Percentiles rank a stretch among this genome's conserved stretches.
These are phyloP conservation scores for Penicillium nucicola DNA, from an alignment of 495 filamentous ascomycete species.

Conservation along the genomic window DNA sequence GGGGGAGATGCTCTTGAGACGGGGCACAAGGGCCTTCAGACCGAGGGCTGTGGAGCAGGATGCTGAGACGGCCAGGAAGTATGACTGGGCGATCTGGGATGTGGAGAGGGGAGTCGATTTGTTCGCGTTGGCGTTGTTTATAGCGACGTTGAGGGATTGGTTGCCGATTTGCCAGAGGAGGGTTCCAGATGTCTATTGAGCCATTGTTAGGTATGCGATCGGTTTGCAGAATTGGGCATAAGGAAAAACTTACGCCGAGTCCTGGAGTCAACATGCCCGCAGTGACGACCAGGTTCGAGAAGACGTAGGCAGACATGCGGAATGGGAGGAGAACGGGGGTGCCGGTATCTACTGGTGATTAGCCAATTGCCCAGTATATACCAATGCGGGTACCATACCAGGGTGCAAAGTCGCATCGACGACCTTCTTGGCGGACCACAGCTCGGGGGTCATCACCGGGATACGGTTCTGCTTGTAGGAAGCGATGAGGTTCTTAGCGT, in stretches of 20 bases:
- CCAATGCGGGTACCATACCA: slow-evolving; percentile 46
- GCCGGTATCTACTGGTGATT: slow-evolving; percentile 67
- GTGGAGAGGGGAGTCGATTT: slow-evolving; percentile 84
- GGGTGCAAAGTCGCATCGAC: slow-evolving; percentile 95
- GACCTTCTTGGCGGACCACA: slow-evolving; percentile 96
- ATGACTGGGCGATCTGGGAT: slow-evolving; percentile 79
- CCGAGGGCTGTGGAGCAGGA: slow-evolving; percentile 91
- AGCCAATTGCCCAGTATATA: slow-evolving; percentile 4
- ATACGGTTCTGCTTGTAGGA: slow-evolving; percentile 79
- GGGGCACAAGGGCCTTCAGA: slow-evolving; percentile 84
- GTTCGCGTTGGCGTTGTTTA: slow-evolving; percentile 96
- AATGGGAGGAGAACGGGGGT: slow-evolving; percentile 90
- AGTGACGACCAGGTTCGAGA: slow-evolving; percentile 94
- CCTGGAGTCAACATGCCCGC: slow-evolving; percentile 95
- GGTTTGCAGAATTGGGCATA: not conserved
- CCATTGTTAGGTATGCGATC: not conserved
- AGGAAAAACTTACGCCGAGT: slow-evolving; percentile 20
- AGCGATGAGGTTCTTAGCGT: slow-evolving; percentile 73
- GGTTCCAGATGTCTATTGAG: slow-evolving; percentile 71
- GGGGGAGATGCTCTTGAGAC: slow-evolving; percentile 72
- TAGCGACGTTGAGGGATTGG: slow-evolving; percentile 95
- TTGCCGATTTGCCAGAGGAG: slow-evolving; percentile 95
- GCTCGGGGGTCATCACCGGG: slow-evolving; percentile 75
- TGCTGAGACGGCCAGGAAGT: slow-evolving; percentile 85
- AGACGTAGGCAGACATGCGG: slow-evolving; percentile 92